Conservation (phyloP, 352 stramenopile genomes). For the Phytopythium mirpurense region DNA sequence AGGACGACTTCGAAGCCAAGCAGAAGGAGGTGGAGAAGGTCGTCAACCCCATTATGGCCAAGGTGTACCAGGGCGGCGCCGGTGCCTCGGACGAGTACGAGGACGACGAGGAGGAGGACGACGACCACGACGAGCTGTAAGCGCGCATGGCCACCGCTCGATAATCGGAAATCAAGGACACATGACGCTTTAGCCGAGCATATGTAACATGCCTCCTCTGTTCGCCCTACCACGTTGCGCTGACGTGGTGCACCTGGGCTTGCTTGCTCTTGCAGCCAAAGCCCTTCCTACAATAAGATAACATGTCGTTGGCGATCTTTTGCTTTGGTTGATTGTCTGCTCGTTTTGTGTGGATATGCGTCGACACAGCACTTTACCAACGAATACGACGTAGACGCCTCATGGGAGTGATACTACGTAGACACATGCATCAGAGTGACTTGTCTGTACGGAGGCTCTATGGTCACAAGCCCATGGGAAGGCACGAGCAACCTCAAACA, state of each 20-base stretch:
- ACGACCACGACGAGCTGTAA: slow-evolving; percentile 96
- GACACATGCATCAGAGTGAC: too few relatives aligned
- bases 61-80: slow-evolving; percentile 92
- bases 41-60: slow-evolving; percentile 98
- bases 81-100: slow-evolving; percentile 56
- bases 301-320: too few relatives aligned
- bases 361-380: too few relatives aligned
- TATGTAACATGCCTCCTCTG: neutral
- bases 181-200: neutral
- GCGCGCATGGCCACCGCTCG: slow-evolving; percentile 1
- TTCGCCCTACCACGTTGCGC: too few relatives aligned
- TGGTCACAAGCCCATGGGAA: slow-evolving; percentile 63
- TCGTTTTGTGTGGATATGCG: too few relatives aligned
- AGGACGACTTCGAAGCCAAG: slow-evolving; percentile 97
- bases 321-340: too few relatives aligned
- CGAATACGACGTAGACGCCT: too few relatives aligned
- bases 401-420: too few relatives aligned
- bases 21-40: slow-evolving; percentile 99
- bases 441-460: slow-evolving; percentile 58
- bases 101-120: slow-evolving; percentile 80
- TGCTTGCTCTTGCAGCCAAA: too few relatives aligned
- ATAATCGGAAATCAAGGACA: slow-evolving; percentile 1
- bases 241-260: too few relatives aligned
- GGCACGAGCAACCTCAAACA: slow-evolving; percentile 77
- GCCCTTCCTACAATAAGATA: too few relatives aligned